Conservation (phyloP, 1,139 yeast genomes). For the Candida mesenterica region DNA sequence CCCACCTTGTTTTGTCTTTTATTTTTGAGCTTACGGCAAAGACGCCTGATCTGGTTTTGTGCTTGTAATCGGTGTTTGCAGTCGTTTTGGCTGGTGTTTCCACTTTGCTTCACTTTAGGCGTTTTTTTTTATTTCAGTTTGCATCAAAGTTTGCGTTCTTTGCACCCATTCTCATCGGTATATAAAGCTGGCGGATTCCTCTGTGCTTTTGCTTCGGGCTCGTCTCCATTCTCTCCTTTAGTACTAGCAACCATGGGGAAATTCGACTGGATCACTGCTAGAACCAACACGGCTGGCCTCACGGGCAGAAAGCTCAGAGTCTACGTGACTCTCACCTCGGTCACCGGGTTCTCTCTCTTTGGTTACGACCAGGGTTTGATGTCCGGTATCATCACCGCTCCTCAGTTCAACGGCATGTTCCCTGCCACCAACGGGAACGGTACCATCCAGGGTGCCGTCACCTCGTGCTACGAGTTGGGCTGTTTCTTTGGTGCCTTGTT, state of each 20-base stretch:
- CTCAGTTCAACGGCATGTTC: slow-evolving; percentile 55
- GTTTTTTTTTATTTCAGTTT: too few relatives aligned
- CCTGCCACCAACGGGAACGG: slow-evolving; percentile 45
- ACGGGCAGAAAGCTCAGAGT: slow-evolving; percentile 43
- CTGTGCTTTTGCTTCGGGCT: too few relatives aligned
- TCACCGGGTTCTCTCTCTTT: slow-evolving; percentile 64
- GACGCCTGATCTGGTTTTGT: too few relatives aligned
- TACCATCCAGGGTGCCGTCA: slow-evolving; percentile 62
- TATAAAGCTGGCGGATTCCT: too few relatives aligned
- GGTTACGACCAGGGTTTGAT: slow-evolving; percentile 84
- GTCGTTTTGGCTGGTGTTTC: too few relatives aligned
- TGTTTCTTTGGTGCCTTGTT: slow-evolving; percentile 73
- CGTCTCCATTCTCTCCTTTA: too few relatives aligned
- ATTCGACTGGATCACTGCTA: slow-evolving; percentile 17
- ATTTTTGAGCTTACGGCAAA: too few relatives aligned
- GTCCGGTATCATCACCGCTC: slow-evolving; percentile 68
- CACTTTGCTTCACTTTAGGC: too few relatives aligned
- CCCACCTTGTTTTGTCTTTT: too few relatives aligned
- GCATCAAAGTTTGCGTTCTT: too few relatives aligned
- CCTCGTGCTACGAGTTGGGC: slow-evolving; percentile 73
- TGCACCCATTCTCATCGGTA: too few relatives aligned
- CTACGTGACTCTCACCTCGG: slow-evolving; percentile 56
- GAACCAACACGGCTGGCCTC: slow-evolving; percentile 48
- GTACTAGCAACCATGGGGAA: slow-evolving; percentile 9
- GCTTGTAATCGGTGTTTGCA: too few relatives aligned